Evolutionary conservation across 805 yeast species (phyloP), one percentile per base, ranked within the genome.

Genomic region (Starmera pachycereana): DNA sequence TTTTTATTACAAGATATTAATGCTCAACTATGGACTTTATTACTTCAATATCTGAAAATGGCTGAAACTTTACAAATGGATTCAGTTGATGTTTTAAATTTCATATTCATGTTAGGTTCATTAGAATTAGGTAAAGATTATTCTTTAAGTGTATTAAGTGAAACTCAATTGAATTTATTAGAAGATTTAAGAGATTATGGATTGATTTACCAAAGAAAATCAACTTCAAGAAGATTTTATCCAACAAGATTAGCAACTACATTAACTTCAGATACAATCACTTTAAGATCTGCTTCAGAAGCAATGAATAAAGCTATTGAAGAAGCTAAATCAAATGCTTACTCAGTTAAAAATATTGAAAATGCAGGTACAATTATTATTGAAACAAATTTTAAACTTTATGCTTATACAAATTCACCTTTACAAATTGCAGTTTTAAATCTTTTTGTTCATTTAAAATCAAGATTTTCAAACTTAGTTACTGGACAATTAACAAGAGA

Each of bases 401-500:
- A 92, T 52, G 90, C 97, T 35, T 89, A 89, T 57, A 87, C 97
- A 2, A 82, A 86, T 45, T 87, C 96, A 1, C 97, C 97, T 2
- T 65, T 92, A 41, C 97, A 92, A 60, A 89, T 90, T 48, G 97
- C 97, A 10, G 84, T 92, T 44, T 65, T 92, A 40, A 85, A 88
- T 54, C 59, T 92, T 36, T 92, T 92, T 63, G 95, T 87, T 22
- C 92, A 86, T 54, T 62, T 92, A 44, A 81, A 77, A 48, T 73
- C 94, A 0, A 68, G 98, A 44, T 92, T 92, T 58, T 68, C 88
- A 12, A 92, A 92, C 56, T 78, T 92, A 81, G 96, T 92, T 4
- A 76, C 92, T 4, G 98, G 98, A 2, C 87, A 84, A 47, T 73
- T 92, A 43, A 89, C 97, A 6, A 75, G 97, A 58, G 97, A 90